These are phyloP conservation scores for Lentinula detonsa DNA, from an alignment of 768 basidiomycete genomes.

Conservation along the genomic window DNA sequence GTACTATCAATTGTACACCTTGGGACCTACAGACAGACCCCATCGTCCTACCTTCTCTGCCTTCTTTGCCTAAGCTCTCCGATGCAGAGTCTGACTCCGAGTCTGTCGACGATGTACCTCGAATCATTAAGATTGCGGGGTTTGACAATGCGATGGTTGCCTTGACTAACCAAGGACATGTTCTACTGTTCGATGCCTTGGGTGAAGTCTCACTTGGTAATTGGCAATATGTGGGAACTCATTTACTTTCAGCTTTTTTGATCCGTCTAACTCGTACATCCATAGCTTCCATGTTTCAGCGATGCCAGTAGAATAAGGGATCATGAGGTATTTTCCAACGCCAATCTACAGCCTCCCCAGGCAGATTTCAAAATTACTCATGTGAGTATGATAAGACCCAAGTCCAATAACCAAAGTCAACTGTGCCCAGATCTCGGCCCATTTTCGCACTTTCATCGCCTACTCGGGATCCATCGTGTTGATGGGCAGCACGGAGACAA, in stretches of 20 bases:
- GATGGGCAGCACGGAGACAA: slow-evolving; percentile 48
- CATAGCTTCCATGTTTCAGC: slow-evolving; percentile 70
- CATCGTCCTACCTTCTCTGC: slow-evolving; percentile 51
- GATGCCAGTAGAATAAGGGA: slow-evolving; percentile 47
- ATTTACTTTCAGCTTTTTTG: background rate
- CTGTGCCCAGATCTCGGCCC: slow-evolving; percentile 65
- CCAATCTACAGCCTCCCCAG: slow-evolving; percentile 28
- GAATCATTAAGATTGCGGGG: slow-evolving; percentile 77
- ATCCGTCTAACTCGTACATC: background rate
- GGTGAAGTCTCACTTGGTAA: slow-evolving; percentile 34
- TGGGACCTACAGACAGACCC: slow-evolving; percentile 58
- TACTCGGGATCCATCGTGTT: slow-evolving; percentile 78
- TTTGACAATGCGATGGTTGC: slow-evolving; percentile 71
- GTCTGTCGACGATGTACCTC: slow-evolving; percentile 18
- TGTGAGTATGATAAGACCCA: slow-evolving; percentile 36
- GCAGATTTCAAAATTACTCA: slow-evolving; percentile 64
- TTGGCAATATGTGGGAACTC: slow-evolving; percentile 66
- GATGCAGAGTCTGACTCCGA: slow-evolving; percentile 18
- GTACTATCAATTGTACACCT: slow-evolving; percentile 50
- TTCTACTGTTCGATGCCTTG: slow-evolving; percentile 55
- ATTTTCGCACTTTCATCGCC: slow-evolving; percentile 76
- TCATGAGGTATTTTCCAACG: slow-evolving; percentile 34
- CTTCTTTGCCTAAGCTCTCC: slow-evolving; percentile 48
- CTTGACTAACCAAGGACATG: slow-evolving; percentile 74
- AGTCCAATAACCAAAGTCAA: background rate